Conservation (phyloP, 1,284 basidiomycete genomes). For the Malassezia brasiliensis region DNA sequence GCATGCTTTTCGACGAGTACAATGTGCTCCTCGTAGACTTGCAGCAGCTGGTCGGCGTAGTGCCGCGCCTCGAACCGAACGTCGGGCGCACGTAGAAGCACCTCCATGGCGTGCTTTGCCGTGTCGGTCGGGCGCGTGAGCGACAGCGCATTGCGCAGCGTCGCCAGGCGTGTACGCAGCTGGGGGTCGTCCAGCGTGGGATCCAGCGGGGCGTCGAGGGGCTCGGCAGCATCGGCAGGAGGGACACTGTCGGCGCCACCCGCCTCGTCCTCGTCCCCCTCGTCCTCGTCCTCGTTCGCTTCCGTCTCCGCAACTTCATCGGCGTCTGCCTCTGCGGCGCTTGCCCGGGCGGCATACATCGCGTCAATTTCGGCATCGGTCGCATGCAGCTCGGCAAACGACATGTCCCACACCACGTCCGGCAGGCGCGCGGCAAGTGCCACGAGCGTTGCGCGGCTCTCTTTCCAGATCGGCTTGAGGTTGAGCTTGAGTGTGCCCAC, state of each 20-base stretch:
- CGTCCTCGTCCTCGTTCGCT: not conserved
- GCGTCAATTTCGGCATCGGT: not conserved
- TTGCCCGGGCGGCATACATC: not conserved
- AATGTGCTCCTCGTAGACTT: constrained; percentile 10
- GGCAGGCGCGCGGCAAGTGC: constrained; percentile 24
- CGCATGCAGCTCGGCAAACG: constrained; percentile 21
- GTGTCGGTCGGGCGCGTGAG: not conserved
- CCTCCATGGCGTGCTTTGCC: not conserved
- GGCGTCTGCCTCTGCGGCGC: not conserved
- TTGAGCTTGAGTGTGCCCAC: constrained; percentile 44
- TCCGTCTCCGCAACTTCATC: not conserved
- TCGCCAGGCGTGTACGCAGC: constrained; percentile 20
- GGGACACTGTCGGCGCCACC: not conserved
- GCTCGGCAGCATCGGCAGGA: constrained; percentile 14
- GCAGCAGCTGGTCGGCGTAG: constrained; percentile 13
- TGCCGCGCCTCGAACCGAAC: constrained; percentile 10
- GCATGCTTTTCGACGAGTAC: constrained; percentile 11
- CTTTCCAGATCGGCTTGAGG: constrained; percentile 40
- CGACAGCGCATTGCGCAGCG: constrained; percentile 4
- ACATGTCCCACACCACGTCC: constrained; percentile 20
- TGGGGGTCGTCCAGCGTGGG: constrained; percentile 27
- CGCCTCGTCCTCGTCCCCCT: constrained; percentile 11
- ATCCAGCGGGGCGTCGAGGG: not conserved
- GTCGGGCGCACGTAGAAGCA: not conserved
- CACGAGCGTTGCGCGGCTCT: constrained; percentile 30